Evolutionary conservation across 495 filamentous ascomycete genomes (phyloP), one percentile per base, ranked within the genome.

Genomic region (Aspergillus heteromorphus): DNA sequence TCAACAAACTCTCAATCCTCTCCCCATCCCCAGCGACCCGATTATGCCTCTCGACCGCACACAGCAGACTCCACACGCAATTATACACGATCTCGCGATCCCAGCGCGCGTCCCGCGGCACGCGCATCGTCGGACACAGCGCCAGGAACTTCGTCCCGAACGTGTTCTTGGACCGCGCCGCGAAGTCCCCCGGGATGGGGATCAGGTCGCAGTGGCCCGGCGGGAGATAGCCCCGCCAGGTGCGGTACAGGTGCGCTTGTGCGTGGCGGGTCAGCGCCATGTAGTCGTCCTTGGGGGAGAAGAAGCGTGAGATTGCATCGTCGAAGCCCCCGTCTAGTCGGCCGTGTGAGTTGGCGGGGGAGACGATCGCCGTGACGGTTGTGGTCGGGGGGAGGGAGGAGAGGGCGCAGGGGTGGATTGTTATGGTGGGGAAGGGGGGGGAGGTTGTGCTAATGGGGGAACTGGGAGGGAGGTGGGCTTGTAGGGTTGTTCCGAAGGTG

Each of bases 31-130:
- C 38, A 29, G 29, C 10, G 2, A 19, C 49, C 23, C 68, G 64
- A 61, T 81, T 80, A 55, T 70, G 67, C 9, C 70, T 66, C 49
- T 78, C 73, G 19, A 80, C 53, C 51, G 71, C 62, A 59, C 67
- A 72, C 38, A 81, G 34, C 56, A 81, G 53, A 57, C 73, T 74
- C 79, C 79, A 80, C 1, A 75, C 59, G 64, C 79, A 77, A 59
- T 80, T 71, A 53, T 77, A 80, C 17, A 79, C 73, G n/a, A 81
- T 65, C 62, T 80, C 79, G 2, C 73, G 71, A 56, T 81, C 73
- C 77, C 78, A 81, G 16, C 16, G 40, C 18, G 67, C 73, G 49
- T 64, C 38, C 3, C 58, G 31, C 0, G 76, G 77, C 14, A 70
- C 59, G 21, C 72, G 58, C 77, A 80, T 81, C 8, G 77, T 80